Percentiles rank a stretch among this genome's conserved stretches.
phyloP scores from a whole-genome alignment of 768 basidiomycete genomes.

The Lactarius trivialis region DNA sequence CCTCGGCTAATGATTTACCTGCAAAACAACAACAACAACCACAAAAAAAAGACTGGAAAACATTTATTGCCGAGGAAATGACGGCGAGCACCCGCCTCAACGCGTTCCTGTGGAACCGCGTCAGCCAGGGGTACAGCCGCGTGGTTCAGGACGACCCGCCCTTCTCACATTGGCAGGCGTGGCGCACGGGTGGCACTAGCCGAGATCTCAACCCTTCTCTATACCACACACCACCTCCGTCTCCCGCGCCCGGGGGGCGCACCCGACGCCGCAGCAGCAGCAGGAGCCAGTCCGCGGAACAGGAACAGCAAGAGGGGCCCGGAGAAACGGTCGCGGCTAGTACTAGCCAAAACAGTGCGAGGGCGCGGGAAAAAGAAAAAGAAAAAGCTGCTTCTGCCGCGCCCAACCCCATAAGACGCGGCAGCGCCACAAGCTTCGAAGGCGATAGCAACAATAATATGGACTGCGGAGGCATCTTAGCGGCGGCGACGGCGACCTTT shows the following conservation, averaged over 20 bases:
- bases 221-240: neutral
- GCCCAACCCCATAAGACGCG: neutral
- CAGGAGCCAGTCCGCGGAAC: too few relatives aligned
- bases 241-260: neutral
- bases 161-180: slow-evolving; percentile 3
- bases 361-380: too few relatives aligned
- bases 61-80: neutral
- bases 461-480: neutral
- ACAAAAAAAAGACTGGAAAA: slow-evolving; percentile 13
- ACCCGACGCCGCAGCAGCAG: neutral
- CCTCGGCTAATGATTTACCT: neutral
- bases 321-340: neutral
- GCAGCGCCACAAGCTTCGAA: neutral
- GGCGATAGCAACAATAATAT: neutral
- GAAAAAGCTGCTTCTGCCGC: too few relatives aligned
- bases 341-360: neutral
- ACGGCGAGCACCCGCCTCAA: neutral
- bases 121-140: slow-evolving; percentile 17
- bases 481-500: neutral
- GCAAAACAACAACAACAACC: too few relatives aligned
- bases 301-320: neutral
- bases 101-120: slow-evolving; percentile 14
- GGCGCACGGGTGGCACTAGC: slow-evolving; percentile 3
- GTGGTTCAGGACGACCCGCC: slow-evolving; percentile 6
- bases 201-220: neutral